A percentile compares a stretch with the other conserved stretches of the same genome.
These are phyloP conservation scores for Cladobotryum protrusum DNA, from an alignment of 2,329 filamentous ascomycete species.

Conservation along the genomic window DNA sequence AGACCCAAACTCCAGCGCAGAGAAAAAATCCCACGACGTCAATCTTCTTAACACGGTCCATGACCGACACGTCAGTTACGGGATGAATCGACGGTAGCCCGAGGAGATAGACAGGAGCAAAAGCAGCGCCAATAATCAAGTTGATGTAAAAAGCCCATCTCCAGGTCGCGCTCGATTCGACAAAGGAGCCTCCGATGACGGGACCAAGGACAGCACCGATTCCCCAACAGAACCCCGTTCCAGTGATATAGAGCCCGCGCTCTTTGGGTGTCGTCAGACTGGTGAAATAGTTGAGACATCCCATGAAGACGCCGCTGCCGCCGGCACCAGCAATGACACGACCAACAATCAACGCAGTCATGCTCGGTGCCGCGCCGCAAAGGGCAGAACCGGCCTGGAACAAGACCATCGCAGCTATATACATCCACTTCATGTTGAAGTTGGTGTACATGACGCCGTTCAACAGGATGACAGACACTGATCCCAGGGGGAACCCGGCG, in stretches of 20 bases:
- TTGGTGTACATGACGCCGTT: constrained; percentile 32
- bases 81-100: constrained; percentile 4
- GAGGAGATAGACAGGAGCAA: constrained; percentile 6
- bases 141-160: constrained; percentile 44
- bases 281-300: constrained; percentile 11
- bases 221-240: constrained; percentile 13
- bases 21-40: constrained; percentile 26
- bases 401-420: constrained; percentile 17
- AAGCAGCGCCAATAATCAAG: constrained; percentile 29
- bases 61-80: constrained; percentile 1
- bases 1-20: neutral
- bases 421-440: constrained; percentile 41
- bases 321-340: constrained; percentile 37
- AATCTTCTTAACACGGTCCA: constrained; percentile 26
- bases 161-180: constrained; percentile 12
- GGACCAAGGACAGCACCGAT: constrained; percentile 31
- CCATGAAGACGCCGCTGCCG: constrained; percentile 35
- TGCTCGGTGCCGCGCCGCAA: constrained; percentile 37
- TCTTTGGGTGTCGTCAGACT: constrained; percentile 21
- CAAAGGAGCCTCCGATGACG: constrained; percentile 37
- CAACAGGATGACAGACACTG: constrained; percentile 31
- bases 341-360: constrained; percentile 40
- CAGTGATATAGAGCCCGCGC: constrained; percentile 20
- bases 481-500: constrained; percentile 35
- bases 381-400: constrained; percentile 26